Evolutionary conservation across 2,329 filamentous ascomycete species (phyloP), one percentile per base, ranked within the genome.

Genomic region (Trichoderma arundinaceum): DNA sequence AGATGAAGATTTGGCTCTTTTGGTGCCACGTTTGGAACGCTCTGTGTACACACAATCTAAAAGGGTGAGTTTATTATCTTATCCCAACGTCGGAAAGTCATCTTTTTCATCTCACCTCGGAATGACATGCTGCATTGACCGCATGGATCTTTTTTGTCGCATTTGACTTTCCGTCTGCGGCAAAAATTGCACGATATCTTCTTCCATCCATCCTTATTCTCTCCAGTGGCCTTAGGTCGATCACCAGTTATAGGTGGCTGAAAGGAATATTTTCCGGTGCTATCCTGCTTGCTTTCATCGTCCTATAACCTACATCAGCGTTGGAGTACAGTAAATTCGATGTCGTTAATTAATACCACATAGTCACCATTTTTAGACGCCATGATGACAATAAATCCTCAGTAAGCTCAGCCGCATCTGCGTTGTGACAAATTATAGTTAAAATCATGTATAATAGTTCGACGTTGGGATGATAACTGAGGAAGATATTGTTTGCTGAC

Each of bases 121-220:
- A 59, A 60, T 12, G 57, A 60, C 22, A 39, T 60, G 32, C n/a
- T 60, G 10, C 57, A 60, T 19, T 60, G 57, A 28, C 57, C 33
- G 28, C 57, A 60, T 49, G 43, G 43, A 7, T 49, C 44, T 39
- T n/a, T 49, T 35, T 39, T 60, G 41, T 60, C 57, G 33, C 57
- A 60, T 28, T 60, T 60, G 17, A 60, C 19, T 7, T 60, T 60
- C 32, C 57, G 44, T 5, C 32, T 10, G 17, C 57, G 44, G 6
- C 57, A 60, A 5, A 60, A 60, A 28, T 38, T 35, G 19, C 44
- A 60, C 8, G 57, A 60, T 9, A 60, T 48, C 9, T 8, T 60
- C 44, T 60, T 60, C 44, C 43, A 39, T 12, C 19, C 43, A 19
- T 28, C 12, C n/a, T 19, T 7, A 8, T 22, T 15, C 6, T 49